Evolutionary conservation across 1,139 yeast genomes (phyloP), one percentile per base, ranked within the genome.

Genomic region (Lipomyces yarrowii): DNA sequence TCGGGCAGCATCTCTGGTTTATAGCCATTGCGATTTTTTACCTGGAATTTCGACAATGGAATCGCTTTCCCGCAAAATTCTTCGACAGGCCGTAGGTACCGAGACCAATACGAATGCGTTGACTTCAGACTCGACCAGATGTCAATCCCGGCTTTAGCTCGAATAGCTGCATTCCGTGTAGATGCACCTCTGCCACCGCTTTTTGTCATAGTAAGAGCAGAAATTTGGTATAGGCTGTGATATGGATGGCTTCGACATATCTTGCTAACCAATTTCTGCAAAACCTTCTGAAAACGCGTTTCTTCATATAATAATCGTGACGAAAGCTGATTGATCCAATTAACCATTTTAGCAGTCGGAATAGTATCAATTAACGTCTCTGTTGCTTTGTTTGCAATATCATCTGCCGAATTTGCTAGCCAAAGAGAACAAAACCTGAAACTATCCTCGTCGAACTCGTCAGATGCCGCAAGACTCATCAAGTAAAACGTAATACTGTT

Each of bases 381-480:
- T 5, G 77, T 72, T 3, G 69, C 70, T 6, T 59, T 62, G 56
- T 77, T 78, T 15, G 78, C 73, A 3, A 84, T 76, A 0, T 78
- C 82, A 59, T 81, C 80, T 5, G 75, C 75, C 2, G 86, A 81
- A 71, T 84, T 83, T 67, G 89, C 90, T 56, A 94, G 81, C 97
- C 98, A 93, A n/a, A 93, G 76, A 0, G 96, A 89, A 74, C 93
- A 88, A 69, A 93, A 88, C 64, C 90, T 84, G 71, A 91, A 96
- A 61, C 89, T 79, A 66, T 86, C 88, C 67, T 86, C 88, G 60
- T 83, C 83, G 67, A 80, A 66, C 15, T 78, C 80, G 53, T 82
- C 84, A 56, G 83, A 75, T 32, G 80, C 77, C 1, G 81, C 76
- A 39, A 88, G 78, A 60, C 90, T 81, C 60, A 79, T 81, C 64